A percentile compares a stretch with the other conserved stretches of the same genome.
Conservation (phyloP, 129 eudicot genomes). For the Artemisia argyi region DNA sequence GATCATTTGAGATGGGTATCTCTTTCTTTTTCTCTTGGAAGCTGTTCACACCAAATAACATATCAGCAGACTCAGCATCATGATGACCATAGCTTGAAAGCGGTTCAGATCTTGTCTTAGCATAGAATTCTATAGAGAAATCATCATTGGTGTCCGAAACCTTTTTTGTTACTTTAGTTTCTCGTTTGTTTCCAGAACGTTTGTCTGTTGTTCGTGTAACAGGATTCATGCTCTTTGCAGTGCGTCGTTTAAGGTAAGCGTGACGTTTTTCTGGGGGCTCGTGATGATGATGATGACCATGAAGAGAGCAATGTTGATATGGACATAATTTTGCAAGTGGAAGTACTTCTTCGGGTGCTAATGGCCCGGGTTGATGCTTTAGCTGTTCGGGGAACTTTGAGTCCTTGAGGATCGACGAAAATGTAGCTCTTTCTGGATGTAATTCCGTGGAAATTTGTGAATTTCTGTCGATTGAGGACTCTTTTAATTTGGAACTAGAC, state of each 20-base stretch:
- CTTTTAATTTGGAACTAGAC: conserved; percentile 51
- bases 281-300: conserved; percentile 59
- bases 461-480: conserved; percentile 25
- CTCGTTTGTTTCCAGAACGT: conserved; percentile 32
- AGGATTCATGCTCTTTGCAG: conserved; percentile 30
- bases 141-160: conserved; percentile 26
- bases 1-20: not conserved
- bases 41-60: conserved; percentile 41
- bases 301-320: conserved; percentile 86
- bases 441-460: conserved; percentile 33
- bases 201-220: conserved; percentile 26
- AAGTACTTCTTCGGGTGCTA: conserved; percentile 42
- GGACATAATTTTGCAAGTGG: conserved; percentile 63
- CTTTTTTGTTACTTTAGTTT: conserved; percentile 17
- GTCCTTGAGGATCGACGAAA: conserved; percentile 77
- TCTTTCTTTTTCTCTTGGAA: conserved; percentile 13
- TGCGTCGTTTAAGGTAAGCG: conserved; percentile 38
- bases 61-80: conserved; percentile 39
- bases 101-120: conserved; percentile 33
- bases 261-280: conserved; percentile 49
- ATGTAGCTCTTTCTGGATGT: conserved; percentile 55
- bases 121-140: conserved; percentile 38
- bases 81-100: conserved; percentile 21
- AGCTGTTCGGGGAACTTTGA: conserved; percentile 56
- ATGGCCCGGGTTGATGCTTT: conserved; percentile 36